Evolutionary conservation across 2,329 filamentous ascomycete genomes (phyloP).

Genomic region (Alternaria triticimaculans): DNA sequence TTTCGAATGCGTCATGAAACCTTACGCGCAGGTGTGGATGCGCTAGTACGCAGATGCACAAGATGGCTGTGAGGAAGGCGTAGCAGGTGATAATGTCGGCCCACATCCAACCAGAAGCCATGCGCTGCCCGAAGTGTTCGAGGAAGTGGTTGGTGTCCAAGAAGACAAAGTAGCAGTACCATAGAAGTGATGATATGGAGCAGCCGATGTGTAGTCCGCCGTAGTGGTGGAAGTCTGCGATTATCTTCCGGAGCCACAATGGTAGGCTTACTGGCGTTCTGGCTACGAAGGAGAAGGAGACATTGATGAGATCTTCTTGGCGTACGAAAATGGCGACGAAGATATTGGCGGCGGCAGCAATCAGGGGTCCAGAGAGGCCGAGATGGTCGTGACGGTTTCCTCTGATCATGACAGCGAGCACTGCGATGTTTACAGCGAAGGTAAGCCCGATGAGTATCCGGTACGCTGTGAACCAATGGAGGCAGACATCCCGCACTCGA

Average conservation of each 20-base stretch:
- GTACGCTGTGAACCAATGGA: slow-evolving; percentile 29
- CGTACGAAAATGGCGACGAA: slow-evolving; percentile 39
- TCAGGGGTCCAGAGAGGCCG: slow-evolving; percentile 14
- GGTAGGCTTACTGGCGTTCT: slow-evolving; percentile 33
- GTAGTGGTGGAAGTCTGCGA: slow-evolving; percentile 41
- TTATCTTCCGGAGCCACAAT: slow-evolving; percentile 26
- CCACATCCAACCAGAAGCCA: slow-evolving; percentile 26
- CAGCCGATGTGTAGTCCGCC: slow-evolving; percentile 46
- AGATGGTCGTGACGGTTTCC: not conserved
- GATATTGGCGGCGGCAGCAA: slow-evolving; percentile 45
- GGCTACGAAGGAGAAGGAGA: slow-evolving; percentile 35
- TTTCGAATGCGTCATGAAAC: slow-evolving; percentile 46
- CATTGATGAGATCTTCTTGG: slow-evolving; percentile 45
- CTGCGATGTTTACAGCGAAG: slow-evolving; percentile 13
- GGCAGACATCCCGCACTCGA: slow-evolving; percentile 1
- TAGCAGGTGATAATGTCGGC: slow-evolving; percentile 23
- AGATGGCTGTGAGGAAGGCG: slow-evolving; percentile 23
- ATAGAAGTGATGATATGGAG: slow-evolving; percentile 43
- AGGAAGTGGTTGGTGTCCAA: slow-evolving; percentile 37
- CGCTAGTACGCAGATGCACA: slow-evolving; percentile 34
- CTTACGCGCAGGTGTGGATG: slow-evolving; percentile 29
- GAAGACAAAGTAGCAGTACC: slow-evolving; percentile 54
- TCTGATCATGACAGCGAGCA: not conserved
- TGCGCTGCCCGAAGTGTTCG: not conserved
- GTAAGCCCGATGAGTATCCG: slow-evolving; percentile 19